Evolutionary conservation across 148 eudicot species (phyloP).

Genomic region (Rhododendron vialii): DNA sequence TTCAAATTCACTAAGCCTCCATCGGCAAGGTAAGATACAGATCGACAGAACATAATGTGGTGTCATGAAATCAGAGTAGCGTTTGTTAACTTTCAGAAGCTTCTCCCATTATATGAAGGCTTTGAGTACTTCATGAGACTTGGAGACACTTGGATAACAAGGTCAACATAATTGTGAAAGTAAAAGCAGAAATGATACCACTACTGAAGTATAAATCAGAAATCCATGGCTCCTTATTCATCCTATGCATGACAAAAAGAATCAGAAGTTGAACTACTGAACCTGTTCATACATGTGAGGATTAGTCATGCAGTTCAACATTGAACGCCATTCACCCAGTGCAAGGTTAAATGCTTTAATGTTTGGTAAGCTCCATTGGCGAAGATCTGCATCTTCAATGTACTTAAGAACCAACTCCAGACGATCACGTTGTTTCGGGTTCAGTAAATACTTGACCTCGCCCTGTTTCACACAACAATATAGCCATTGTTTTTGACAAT

Average conservation of each 20-base stretch:
- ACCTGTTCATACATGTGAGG: conserved; percentile 79
- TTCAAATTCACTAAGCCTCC: background rate
- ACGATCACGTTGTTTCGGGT: conserved; percentile 37
- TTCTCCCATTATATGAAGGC: background rate
- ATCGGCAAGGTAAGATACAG: background rate
- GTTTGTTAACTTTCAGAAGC: background rate
- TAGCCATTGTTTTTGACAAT: background rate
- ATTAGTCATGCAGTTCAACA: conserved; percentile 69
- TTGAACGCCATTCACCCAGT: conserved; percentile 51
- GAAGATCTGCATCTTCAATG: conserved; percentile 77
- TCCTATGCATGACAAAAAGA: background rate
- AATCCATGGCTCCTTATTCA: background rate
- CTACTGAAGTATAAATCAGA: background rate
- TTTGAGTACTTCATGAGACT: background rate
- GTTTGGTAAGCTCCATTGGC: conserved; percentile 58
- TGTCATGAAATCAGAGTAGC: background rate
- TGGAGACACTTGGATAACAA: background rate
- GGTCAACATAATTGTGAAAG: background rate
- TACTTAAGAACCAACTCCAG: conserved; percentile 58
- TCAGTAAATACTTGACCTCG: conserved; percentile 32
- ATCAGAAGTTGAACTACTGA: background rate
- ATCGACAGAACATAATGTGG: background rate
- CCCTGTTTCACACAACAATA: conserved; percentile 27
- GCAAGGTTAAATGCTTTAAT: conserved; percentile 60
- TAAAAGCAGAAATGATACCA: background rate